Evolutionary conservation across 768 basidiomycete genomes (phyloP).

Genomic region (Lactarius trivialis): DNA sequence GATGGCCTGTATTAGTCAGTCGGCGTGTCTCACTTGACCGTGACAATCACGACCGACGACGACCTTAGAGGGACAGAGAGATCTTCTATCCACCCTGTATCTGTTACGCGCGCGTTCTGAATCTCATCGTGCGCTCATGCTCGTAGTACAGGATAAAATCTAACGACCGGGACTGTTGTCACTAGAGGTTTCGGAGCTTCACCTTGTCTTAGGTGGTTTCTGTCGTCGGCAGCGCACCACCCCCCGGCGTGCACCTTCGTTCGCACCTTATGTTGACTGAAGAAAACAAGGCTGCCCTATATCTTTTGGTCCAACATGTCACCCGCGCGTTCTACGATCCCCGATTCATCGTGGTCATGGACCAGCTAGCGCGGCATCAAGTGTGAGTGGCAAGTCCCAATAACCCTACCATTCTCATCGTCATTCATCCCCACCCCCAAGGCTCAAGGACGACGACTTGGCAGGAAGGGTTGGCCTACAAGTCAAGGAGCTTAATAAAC

Average conservation of each 20-base stretch:
- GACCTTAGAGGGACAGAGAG: background rate
- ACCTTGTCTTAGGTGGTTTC: constrained; percentile 3
- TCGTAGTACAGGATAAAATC: constrained; percentile 13
- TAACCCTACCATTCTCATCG: constrained; percentile 21
- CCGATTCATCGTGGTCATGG: constrained; percentile 85
- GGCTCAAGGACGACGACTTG: constrained; percentile 90
- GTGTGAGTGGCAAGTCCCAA: constrained; percentile 76
- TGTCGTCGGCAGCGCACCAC: background rate
- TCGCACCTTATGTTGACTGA: constrained; percentile 38
- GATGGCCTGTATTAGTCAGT: constrained; percentile 2
- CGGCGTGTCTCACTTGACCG: background rate
- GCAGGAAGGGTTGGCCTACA: constrained; percentile 87
- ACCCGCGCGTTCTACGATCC: constrained; percentile 93
- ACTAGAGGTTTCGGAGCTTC: background rate
- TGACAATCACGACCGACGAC: constrained; percentile 11
- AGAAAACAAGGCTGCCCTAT: constrained; percentile 76
- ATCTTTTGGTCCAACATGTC: constrained; percentile 88
- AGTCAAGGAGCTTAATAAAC: constrained; percentile 84
- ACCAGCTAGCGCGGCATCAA: constrained; percentile 86
- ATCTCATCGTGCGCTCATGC: constrained; percentile 14
- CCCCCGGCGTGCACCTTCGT: constrained; percentile 7
- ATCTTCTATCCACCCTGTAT: constrained; percentile 2
- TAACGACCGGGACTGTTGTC: background rate
- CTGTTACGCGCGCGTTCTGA: constrained; percentile 18
- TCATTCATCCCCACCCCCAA: constrained; percentile 31